These are phyloP conservation scores for Aspergillus sp. DNA, from an alignment of 2,329 filamentous ascomycete species.

Conservation along the genomic window DNA sequence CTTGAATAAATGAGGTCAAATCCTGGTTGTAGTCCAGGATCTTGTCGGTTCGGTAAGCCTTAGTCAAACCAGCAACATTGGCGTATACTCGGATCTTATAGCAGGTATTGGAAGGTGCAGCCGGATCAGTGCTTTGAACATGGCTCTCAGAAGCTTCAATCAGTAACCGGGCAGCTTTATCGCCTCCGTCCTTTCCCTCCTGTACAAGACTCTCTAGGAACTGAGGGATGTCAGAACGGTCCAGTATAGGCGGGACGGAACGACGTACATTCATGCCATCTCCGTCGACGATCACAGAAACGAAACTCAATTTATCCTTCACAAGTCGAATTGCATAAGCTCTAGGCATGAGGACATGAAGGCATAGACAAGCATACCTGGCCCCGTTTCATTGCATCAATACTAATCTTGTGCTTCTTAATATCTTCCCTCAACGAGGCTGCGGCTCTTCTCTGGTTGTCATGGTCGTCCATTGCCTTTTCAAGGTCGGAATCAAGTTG, in stretches of 20 bases:
- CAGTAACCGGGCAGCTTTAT: slow-evolving; percentile 27
- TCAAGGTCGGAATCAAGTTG: slow-evolving; percentile 8
- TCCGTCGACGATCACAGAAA: slow-evolving; percentile 40
- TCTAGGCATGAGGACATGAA: not conserved
- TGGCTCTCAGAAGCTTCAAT: slow-evolving; percentile 26
- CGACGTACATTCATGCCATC: slow-evolving; percentile 39
- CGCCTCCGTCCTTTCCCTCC: slow-evolving; percentile 32
- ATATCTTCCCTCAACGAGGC: slow-evolving; percentile 1
- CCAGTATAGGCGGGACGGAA: not conserved
- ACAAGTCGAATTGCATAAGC: not conserved
- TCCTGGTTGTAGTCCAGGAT: slow-evolving; percentile 25
- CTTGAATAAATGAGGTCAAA: slow-evolving; percentile 40
- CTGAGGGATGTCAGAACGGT: slow-evolving; percentile 17
- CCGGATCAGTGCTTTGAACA: slow-evolving; percentile 18
- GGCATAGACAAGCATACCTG: slow-evolving; percentile 9
- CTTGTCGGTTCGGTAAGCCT: slow-evolving; percentile 31
- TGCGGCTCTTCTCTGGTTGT: slow-evolving; percentile 4
- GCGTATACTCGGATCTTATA: slow-evolving; percentile 40
- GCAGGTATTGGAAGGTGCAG: slow-evolving; percentile 24
- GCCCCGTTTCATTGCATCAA: slow-evolving; percentile 5
- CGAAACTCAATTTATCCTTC: slow-evolving; percentile 25
- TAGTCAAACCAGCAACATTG: slow-evolving; percentile 38
- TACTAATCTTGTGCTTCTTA: not conserved
- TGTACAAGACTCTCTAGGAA: slow-evolving; percentile 35
- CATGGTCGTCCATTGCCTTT: slow-evolving; percentile 5